A percentile compares a stretch with the other conserved stretches of the same genome.
Conservation (phyloP, 192 early-diverging fungal genomes). For the Rhizophagus sp. region DNA sequence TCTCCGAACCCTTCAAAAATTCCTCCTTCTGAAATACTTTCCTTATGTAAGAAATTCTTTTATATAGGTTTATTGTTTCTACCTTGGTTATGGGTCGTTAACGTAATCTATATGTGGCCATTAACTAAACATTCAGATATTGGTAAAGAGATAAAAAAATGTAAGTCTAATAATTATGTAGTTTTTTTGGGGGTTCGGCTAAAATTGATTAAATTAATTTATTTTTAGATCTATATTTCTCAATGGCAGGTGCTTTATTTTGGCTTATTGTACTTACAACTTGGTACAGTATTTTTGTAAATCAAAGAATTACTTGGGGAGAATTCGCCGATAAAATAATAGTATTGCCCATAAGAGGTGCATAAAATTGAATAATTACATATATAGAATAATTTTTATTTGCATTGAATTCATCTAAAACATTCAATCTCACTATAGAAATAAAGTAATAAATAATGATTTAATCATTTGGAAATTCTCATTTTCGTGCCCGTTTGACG, state of each 20-base stretch:
- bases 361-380: not conserved
- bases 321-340: slow-evolving; percentile 52
- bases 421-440: too few species aligned
- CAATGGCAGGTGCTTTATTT: slow-evolving; percentile 48
- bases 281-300: slow-evolving; percentile 66
- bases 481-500: not conserved
- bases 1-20: slow-evolving; percentile 34
- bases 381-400: not conserved
- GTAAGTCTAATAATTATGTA: slow-evolving; percentile 40
- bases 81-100: slow-evolving; percentile 73
- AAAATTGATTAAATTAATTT: not conserved
- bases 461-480: not conserved
- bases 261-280: slow-evolving; percentile 50
- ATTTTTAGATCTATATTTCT: slow-evolving; percentile 56
- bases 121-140: slow-evolving; percentile 52
- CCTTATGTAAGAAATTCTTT: slow-evolving; percentile 64
- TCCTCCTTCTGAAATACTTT: slow-evolving; percentile 53
- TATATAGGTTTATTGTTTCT: slow-evolving; percentile 52
- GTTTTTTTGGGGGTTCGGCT: not conserved
- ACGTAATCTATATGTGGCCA: slow-evolving; percentile 67
- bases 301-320: slow-evolving; percentile 62
- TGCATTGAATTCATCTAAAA: not conserved
- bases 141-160: slow-evolving; percentile 48
- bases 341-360: slow-evolving; percentile 26
- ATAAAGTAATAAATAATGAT: not conserved